A percentile compares a stretch with the other conserved stretches of the same genome.
phyloP scores from a whole-genome alignment of 345 rosid species.

The Adansonia digitata region DNA sequence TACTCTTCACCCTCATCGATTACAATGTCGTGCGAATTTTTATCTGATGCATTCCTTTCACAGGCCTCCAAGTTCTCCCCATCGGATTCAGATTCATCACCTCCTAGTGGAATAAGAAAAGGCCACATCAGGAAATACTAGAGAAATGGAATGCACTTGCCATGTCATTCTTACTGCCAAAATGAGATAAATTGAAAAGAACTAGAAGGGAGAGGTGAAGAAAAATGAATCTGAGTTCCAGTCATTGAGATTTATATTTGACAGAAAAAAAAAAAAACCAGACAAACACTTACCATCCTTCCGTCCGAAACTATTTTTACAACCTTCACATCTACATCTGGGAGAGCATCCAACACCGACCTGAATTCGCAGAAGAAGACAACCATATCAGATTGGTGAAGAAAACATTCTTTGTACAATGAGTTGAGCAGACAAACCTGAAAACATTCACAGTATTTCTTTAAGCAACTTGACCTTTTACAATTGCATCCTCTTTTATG shows the following conservation, averaged over 20 bases:
- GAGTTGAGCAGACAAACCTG: conserved; percentile 38
- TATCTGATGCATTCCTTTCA: conserved; percentile 20
- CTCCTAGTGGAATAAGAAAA: conserved; percentile 16
- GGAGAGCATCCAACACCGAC: conserved; percentile 71
- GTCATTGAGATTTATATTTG: background rate
- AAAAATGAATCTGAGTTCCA: background rate
- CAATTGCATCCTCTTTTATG: conserved; percentile 87
- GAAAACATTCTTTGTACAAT: background rate
- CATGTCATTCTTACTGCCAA: too few species aligned
- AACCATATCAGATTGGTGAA: conserved; percentile 19
- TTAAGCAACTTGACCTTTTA: conserved; percentile 63
- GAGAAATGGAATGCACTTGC: background rate
- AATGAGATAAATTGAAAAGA: too few species aligned
- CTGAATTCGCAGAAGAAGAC: conserved; percentile 29
- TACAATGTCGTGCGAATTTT: background rate
- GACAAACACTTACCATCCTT: conserved; percentile 39
- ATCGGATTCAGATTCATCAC: conserved; percentile 25
- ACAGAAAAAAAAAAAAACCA: too few species aligned
- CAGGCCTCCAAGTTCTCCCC: conserved; percentile 19
- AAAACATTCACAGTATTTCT: conserved; percentile 79
- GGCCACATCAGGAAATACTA: too few species aligned
- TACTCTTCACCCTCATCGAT: conserved; percentile 21
- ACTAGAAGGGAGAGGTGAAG: background rate
- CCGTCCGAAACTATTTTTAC: conserved; percentile 45
- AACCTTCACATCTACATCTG: conserved; percentile 64